A percentile compares a stretch with the other conserved stretches of the same genome.
Conservation (phyloP, 225 moss, liverwort and hornwort genomes). For the Ulota crispa region DNA sequence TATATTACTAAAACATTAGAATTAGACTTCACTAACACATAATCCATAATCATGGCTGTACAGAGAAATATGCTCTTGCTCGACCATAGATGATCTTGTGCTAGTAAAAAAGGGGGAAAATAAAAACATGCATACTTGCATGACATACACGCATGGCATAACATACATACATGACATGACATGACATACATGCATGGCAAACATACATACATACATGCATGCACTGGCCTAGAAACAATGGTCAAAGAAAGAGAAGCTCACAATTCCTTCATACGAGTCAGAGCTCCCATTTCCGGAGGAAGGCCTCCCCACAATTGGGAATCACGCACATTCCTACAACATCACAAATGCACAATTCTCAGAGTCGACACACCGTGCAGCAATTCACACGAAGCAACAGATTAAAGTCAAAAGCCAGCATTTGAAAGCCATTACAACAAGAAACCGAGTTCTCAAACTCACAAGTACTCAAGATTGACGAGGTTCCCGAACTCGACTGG, state of each 20-base stretch:
- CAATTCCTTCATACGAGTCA: constrained; percentile 22
- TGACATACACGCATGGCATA: too few species aligned
- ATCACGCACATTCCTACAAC: constrained; percentile 37
- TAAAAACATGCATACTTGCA: too few species aligned
- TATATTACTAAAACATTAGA: too few species aligned
- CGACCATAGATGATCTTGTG: too few species aligned
- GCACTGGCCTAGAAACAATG: not conserved
- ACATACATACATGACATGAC: too few species aligned
- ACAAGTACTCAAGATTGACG: constrained; percentile 44
- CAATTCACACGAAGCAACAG: not conserved
- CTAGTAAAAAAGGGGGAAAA: too few species aligned
- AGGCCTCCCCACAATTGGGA: constrained; percentile 42
- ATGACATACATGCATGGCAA: too few species aligned
- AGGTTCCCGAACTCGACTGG: constrained; percentile 40
- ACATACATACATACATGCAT: too few species aligned
- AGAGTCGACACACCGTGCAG: not conserved
- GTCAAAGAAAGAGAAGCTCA: constrained; percentile 17
- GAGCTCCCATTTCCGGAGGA: constrained; percentile 34
- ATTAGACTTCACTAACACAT: too few species aligned
- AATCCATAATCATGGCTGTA: too few species aligned
- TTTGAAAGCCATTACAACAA: not conserved
- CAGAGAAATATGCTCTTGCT: too few species aligned
- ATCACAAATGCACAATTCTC: not conserved
- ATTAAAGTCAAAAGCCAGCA: not conserved
- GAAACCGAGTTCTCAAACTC: not conserved